A percentile compares a stretch with the other conserved stretches of the same genome.
Conservation (phyloP, 768 basidiomycete species). For the Pleurotus citrinopileatus region DNA sequence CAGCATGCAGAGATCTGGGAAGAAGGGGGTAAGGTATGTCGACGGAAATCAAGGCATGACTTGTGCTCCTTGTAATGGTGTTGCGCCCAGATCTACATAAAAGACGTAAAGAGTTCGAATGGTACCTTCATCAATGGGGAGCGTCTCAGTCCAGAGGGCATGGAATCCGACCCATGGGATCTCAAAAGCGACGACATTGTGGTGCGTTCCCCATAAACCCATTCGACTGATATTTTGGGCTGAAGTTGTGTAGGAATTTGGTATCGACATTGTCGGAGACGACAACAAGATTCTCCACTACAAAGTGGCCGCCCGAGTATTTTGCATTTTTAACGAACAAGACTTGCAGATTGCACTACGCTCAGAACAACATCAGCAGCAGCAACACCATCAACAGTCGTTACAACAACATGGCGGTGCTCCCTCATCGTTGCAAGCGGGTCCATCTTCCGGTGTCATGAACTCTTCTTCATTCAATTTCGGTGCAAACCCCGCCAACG, state of each 20-base stretch:
- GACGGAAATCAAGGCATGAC: conserved; percentile 11
- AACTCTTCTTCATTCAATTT: conserved; percentile 13
- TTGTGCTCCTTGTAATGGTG: conserved; percentile 14
- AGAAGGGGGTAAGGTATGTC: conserved; percentile 75
- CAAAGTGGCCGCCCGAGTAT: conserved; percentile 94
- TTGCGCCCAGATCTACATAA: conserved; percentile 81
- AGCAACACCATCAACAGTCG: conserved; percentile 39
- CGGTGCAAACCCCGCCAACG: conserved; percentile 26
- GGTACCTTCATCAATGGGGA: conserved; percentile 99
- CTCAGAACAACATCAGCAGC: conserved; percentile 63
- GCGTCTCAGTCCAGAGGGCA: conserved; percentile 82
- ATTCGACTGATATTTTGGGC: conserved; percentile 11
- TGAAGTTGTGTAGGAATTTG: conserved; percentile 74
- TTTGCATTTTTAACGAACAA: conserved; percentile 83
- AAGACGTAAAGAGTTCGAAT: conserved; percentile 97
- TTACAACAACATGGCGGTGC: conserved; percentile 25
- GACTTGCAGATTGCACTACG: conserved; percentile 77
- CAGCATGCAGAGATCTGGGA: conserved; percentile 99
- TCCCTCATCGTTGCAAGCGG: conserved; percentile 12
- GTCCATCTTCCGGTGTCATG: conserved; percentile 13
- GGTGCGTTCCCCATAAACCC: conserved; percentile 46
- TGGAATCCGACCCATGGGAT: conserved; percentile 91
- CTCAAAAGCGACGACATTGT: conserved; percentile 95
- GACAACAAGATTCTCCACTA: conserved; percentile 99
- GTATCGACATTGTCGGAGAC: conserved; percentile 98